Evolutionary conservation across 208 protist species (phyloP), one percentile per base, ranked within the genome.

Genomic region (Leishmania major): DNA sequence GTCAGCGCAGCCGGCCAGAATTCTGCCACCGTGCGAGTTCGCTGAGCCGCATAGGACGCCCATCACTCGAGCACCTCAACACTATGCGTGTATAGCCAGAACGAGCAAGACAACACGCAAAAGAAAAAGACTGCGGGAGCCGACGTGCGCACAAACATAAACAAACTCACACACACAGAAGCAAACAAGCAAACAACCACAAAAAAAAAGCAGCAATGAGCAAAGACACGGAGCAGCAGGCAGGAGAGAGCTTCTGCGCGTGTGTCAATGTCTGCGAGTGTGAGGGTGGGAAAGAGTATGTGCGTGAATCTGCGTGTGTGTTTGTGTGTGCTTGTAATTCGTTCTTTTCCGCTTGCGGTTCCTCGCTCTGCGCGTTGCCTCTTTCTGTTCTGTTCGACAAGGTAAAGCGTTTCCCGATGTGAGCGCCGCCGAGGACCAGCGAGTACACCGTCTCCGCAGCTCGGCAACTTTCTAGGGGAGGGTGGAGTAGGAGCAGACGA

Each of bases 21-120:
- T 60, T 25, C 11, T 22, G 35, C 51, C 31, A 45, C 49, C 53
- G 51, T 22, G 8, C 49, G 17, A 57, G 53, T 57, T 62, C n/a
- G 73, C 73, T 25, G 73, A 77, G 51, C 73, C 51, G 35, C 73
- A 77, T 51, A 77, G 11, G 73, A 77, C 73, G 25, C 73, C 73
- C 73, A 77, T 77, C 40, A 17, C n/a, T 43, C 40, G 67, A n/a
- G 19, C 8, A 37, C 67, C 43, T 47, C 6, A 47, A 3, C 64
- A 17, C 64, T 25, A 10, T 69, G 35, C 1, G 35, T 17, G 13
- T 17, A 15, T 69, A 35, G 17, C 8, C 1, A n/a, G 40, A n/a
- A 25, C 67, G 22, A 25, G 40, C 25, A 49, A 43, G 25, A n/a
- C 15, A 17, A 2, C 67, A 45, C 0, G 17, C 43, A 49, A 73